phyloP scores from a whole-genome alignment of 345 rosid species.

The Rhodomyrtus tomentosa region DNA sequence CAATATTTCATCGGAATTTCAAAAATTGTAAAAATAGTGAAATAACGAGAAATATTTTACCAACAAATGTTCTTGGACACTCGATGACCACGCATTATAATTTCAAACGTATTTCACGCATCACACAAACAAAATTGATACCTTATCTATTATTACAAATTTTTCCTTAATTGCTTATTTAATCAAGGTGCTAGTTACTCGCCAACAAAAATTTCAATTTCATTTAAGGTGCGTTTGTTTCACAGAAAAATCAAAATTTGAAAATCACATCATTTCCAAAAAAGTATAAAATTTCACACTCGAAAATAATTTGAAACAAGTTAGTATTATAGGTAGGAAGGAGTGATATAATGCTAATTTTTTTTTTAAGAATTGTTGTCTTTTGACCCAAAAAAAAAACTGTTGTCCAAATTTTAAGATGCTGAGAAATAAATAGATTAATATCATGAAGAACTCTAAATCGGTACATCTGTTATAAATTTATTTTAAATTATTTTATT shows the following conservation, averaged over 20 bases:
- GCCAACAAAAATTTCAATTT: background rate
- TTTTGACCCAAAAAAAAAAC: no score
- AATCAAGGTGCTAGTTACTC: background rate
- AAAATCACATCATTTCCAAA: background rate
- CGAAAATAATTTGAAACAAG: no score
- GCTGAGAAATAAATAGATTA: no score
- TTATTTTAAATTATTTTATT: no score
- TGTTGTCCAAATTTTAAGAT: no score
- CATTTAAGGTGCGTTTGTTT: fast-evolving
- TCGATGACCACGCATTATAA: background rate
- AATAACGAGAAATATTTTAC: background rate
- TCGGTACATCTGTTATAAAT: no score
- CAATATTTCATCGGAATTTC: background rate
- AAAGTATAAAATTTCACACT: no score
- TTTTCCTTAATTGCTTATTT: background rate
- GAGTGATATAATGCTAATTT: no score
- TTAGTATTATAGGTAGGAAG: no score
- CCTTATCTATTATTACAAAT: background rate
- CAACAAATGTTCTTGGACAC: background rate
- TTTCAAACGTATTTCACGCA: background rate
- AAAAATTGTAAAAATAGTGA: background rate
- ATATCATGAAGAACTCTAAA: no score
- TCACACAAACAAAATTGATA: background rate
- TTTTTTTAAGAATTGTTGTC: no score
- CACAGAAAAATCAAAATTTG: background rate